Evolutionary conservation across 257 asterid species (phyloP).

Genomic region (Capsicum baccatum): DNA sequence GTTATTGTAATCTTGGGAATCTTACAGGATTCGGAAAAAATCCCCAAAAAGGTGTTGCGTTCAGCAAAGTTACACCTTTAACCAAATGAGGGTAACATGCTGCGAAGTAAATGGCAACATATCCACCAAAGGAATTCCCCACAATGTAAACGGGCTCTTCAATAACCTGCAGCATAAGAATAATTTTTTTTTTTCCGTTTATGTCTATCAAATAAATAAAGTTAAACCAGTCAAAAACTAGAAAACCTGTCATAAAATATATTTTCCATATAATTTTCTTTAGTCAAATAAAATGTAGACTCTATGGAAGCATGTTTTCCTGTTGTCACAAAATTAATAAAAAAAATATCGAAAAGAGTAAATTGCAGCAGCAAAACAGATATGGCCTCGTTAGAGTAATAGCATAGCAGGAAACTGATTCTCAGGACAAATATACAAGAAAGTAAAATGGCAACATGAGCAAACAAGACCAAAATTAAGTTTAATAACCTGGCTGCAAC

Average conservation of each 20-base stretch:
- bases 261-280: background rate
- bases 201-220: constrained; percentile 14
- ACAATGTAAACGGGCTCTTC: constrained; percentile 87
- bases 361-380: background rate
- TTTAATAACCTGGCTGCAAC: background rate
- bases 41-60: constrained; percentile 97
- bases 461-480: background rate
- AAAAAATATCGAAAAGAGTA: background rate
- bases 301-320: background rate
- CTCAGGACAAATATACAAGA: background rate
- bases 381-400: background rate
- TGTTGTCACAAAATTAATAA: background rate
- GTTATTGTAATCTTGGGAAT: background rate
- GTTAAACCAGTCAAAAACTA: background rate
- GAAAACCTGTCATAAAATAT: background rate
- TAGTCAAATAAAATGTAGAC: background rate
- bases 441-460: background rate
- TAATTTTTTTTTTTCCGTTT: background rate
- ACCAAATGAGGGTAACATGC: constrained; percentile 80
- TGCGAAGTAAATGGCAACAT: constrained; percentile 81
- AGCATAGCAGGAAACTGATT: background rate
- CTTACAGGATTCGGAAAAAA: constrained; percentile 79
- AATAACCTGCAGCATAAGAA: constrained; percentile 58
- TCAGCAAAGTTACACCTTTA: constrained; percentile 86
- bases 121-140: constrained; percentile 96